Percentiles rank a stretch among this genome's conserved stretches.
phyloP scores from a whole-genome alignment of 805 yeast species.

The Saccharomyces paradoxus region DNA sequence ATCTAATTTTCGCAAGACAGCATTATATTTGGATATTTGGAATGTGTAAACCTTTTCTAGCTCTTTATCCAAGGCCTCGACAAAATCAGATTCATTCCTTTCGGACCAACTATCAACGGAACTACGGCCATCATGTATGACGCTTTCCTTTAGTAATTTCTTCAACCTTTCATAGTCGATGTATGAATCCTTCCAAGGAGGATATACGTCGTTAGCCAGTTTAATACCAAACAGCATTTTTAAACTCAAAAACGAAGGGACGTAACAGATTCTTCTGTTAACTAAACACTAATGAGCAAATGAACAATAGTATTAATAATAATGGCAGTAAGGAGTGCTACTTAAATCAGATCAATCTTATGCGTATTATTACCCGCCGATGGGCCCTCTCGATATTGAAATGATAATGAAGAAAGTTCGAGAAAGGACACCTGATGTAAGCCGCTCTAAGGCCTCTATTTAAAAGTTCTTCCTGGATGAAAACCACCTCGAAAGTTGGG shows the following conservation, averaged over 20 bases:
- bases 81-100: constrained; percentile 63
- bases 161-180: constrained; percentile 59
- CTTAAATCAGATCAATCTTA: not conserved
- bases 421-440: not conserved
- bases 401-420: not conserved
- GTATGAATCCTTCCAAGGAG: constrained; percentile 79
- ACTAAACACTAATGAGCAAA: not conserved
- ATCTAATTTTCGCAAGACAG: constrained; percentile 55
- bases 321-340: not conserved
- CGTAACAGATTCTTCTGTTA: not conserved
- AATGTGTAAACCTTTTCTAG: constrained; percentile 71
- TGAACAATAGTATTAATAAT: not conserved
- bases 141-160: constrained; percentile 61
- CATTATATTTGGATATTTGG: constrained; percentile 59
- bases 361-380: not conserved
- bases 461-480: not conserved
- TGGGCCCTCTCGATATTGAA: not conserved
- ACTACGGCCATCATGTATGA: constrained; percentile 28
- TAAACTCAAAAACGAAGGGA: not conserved
- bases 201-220: constrained; percentile 69
- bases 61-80: constrained; percentile 55
- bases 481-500: not conserved
- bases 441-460: not conserved
- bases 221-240: constrained; percentile 81
- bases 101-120: constrained; percentile 49